Percentiles rank a stretch among this genome's conserved stretches.
phyloP scores from a whole-genome alignment of 148 eudicot genomes.

The Fagopyrum homotropicum region DNA sequence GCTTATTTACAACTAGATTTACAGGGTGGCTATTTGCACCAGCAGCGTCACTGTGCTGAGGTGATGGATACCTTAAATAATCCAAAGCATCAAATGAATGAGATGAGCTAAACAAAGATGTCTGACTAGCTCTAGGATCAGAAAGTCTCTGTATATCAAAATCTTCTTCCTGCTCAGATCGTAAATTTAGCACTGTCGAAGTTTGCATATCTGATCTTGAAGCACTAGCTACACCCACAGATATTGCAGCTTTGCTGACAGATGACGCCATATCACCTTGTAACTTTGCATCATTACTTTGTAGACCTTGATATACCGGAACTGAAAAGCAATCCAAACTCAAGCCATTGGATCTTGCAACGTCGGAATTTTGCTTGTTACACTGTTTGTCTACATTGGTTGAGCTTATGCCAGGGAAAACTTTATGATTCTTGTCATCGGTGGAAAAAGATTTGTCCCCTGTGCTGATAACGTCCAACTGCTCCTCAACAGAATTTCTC shows the following conservation, averaged over 20 bases:
- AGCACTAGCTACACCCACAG: constrained; percentile 20
- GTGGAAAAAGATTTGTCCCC: constrained; percentile 20
- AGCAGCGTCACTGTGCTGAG: constrained; percentile 26
- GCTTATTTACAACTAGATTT: constrained; percentile 34
- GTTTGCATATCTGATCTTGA: constrained; percentile 23
- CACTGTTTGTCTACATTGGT: constrained; percentile 26
- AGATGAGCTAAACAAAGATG: constrained; percentile 30
- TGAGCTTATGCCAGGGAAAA: constrained; percentile 24
- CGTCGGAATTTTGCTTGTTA: constrained; percentile 25
- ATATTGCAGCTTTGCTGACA: constrained; percentile 20
- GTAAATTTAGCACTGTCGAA: constrained; percentile 26
- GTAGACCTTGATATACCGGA: constrained; percentile 21
- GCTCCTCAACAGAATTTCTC: constrained; percentile 14
- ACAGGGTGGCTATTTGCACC: constrained; percentile 19
- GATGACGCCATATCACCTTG: constrained; percentile 28
- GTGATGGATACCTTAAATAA: constrained; percentile 29
- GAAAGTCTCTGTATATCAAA: constrained; percentile 48
- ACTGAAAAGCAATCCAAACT: constrained; percentile 25
- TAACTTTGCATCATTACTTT: constrained; percentile 26
- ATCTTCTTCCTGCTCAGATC: constrained; percentile 41
- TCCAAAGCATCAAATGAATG: constrained; percentile 30
- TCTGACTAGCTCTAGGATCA: constrained; percentile 49
- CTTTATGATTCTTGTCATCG: constrained; percentile 28
- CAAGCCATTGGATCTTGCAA: constrained; percentile 21
- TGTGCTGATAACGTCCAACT: constrained; percentile 20